phyloP scores from a whole-genome alignment of 2,329 filamentous ascomycete species.

The Fusarium hostae region DNA sequence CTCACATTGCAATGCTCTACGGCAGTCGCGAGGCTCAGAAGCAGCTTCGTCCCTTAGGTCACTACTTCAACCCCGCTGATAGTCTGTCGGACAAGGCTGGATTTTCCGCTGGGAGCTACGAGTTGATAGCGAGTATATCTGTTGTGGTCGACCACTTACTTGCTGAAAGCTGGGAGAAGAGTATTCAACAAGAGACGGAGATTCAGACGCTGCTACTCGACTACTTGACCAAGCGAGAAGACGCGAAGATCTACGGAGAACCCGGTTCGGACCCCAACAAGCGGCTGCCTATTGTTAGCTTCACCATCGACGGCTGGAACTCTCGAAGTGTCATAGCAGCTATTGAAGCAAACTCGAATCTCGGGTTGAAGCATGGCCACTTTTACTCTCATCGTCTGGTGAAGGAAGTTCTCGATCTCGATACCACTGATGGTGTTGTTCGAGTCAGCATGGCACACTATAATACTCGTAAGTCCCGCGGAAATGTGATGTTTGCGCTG shows the following conservation, averaged over 20 bases:
- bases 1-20: slow-evolving; percentile 78
- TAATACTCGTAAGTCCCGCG: slow-evolving; percentile 67
- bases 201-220: slow-evolving; percentile 69
- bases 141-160: slow-evolving; percentile 70
- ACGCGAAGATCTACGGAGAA: slow-evolving; percentile 70
- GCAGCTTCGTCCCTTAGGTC: slow-evolving; percentile 65
- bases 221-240: slow-evolving; percentile 64
- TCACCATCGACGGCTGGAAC: slow-evolving; percentile 66
- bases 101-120: slow-evolving; percentile 76
- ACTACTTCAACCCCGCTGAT: slow-evolving; percentile 73
- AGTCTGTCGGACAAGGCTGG: slow-evolving; percentile 75
- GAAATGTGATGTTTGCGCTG: fast-evolving
- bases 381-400: slow-evolving; percentile 75
- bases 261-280: slow-evolving; percentile 56
- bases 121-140: slow-evolving; percentile 72
- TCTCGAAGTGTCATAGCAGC: slow-evolving; percentile 69
- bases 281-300: slow-evolving; percentile 75
- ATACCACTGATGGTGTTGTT: slow-evolving; percentile 68
- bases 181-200: slow-evolving; percentile 68
- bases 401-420: slow-evolving; percentile 67
- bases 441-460: slow-evolving; percentile 80
- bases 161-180: slow-evolving; percentile 60
- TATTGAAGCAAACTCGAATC: slow-evolving; percentile 67
- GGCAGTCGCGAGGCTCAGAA: slow-evolving; percentile 67
- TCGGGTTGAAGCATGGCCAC: slow-evolving; percentile 73